These are phyloP conservation scores for Psilocybe tampanensis DNA, from an alignment of 768 basidiomycete genomes.

Conservation along the genomic window DNA sequence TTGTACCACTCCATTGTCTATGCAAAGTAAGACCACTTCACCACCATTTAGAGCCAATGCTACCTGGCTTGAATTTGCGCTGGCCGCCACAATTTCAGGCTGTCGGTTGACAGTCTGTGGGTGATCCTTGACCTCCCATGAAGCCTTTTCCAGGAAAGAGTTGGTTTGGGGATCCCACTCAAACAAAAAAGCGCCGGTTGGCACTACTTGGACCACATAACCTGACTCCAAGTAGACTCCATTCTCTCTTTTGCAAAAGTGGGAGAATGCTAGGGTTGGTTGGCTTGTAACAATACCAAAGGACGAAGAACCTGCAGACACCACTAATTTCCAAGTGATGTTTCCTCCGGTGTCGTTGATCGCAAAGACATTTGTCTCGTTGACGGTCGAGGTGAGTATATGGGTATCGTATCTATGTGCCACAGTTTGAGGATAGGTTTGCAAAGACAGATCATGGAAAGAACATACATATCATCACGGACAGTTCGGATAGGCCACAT, in stretches of 20 bases:
- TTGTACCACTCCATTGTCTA: conserved; percentile 37
- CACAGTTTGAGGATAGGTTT: conserved; percentile 1
- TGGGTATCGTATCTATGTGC: conserved; percentile 52
- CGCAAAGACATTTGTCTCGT: conserved; percentile 55
- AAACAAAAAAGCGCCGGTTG: conserved; percentile 53
- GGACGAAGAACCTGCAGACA: conserved; percentile 23
- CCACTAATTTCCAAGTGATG: conserved; percentile 43
- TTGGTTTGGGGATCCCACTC: conserved; percentile 51
- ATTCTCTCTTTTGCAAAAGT: conserved; percentile 44
- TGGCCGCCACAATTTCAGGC: conserved; percentile 65
- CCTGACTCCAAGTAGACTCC: conserved; percentile 47
- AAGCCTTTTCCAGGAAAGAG: conserved; percentile 40
- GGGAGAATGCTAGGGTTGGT: conserved; percentile 68
- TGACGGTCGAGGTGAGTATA: conserved; percentile 61
- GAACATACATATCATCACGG: conserved; percentile 52
- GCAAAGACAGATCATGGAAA: neutral
- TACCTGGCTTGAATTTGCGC: conserved; percentile 69
- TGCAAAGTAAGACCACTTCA: conserved; percentile 49
- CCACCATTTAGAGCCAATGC: conserved; percentile 61
- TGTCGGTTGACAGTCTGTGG: conserved; percentile 10
- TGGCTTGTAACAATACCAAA: conserved; percentile 47
- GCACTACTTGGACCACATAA: conserved; percentile 76
- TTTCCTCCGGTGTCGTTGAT: conserved; percentile 42
- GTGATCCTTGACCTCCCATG: conserved; percentile 33
- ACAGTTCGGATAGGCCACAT: conserved; percentile 62